A percentile compares a stretch with the other conserved stretches of the same genome.
These are phyloP conservation scores for Cystobasidium sp. DNA, from an alignment of 1,284 basidiomycete species.

Conservation along the genomic window DNA sequence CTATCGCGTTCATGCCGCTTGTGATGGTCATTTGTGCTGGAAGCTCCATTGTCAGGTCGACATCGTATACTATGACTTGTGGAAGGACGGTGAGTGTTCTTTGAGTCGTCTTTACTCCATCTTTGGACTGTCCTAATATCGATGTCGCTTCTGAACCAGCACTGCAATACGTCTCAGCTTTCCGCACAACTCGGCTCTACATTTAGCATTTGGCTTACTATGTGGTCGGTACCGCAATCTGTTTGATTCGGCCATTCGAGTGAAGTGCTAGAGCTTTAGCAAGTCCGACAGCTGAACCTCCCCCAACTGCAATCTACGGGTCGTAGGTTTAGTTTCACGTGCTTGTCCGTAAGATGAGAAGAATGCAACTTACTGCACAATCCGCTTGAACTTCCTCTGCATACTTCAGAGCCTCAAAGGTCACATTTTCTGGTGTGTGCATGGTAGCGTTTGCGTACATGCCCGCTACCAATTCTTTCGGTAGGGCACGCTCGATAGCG, in stretches of 20 bases:
- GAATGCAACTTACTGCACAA: conserved; percentile 55
- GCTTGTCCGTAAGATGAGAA: neutral
- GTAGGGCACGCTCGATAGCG: conserved; percentile 33
- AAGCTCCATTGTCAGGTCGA: conserved; percentile 60
- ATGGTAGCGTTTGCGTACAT: conserved; percentile 58
- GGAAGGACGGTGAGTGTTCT: conserved; percentile 57
- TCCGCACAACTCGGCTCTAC: neutral
- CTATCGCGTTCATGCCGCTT: conserved; percentile 61
- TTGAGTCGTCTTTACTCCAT: conserved; percentile 59
- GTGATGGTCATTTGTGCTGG: conserved; percentile 60
- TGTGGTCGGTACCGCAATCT: conserved; percentile 62
- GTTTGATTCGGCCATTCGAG: conserved; percentile 56
- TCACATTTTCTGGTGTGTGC: conserved; percentile 61
- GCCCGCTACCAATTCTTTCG: conserved; percentile 42
- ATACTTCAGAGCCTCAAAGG: conserved; percentile 57
- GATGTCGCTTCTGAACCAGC: conserved; percentile 61
- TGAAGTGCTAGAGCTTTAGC: conserved; percentile 60
- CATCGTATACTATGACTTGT: conserved; percentile 61
- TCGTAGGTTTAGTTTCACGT: no score
- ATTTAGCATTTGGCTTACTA: conserved; percentile 50
- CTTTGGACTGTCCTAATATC: conserved; percentile 60
- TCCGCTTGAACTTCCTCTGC: conserved; percentile 57
- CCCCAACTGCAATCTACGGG: conserved; percentile 57
- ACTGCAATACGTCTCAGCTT: conserved; percentile 17
- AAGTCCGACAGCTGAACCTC: conserved; percentile 61